Evolutionary conservation across 805 yeast species (phyloP), one percentile per base, ranked within the genome.

Genomic region (Tetrapisispora iriomotensis): DNA sequence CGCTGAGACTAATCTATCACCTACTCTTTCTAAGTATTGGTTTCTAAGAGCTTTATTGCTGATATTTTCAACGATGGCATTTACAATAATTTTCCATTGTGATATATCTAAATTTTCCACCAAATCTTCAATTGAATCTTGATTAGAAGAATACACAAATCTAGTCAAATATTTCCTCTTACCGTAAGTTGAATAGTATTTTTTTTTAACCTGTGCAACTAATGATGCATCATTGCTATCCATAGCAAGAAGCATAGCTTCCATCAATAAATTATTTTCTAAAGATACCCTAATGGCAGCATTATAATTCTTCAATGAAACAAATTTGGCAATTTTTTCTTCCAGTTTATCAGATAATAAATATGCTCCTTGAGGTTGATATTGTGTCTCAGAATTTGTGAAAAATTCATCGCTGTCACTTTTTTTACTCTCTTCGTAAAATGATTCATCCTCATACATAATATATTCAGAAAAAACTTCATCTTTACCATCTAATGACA

Each of bases 41-140:
- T 72, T 73, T 60, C 74, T 82, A 29, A 69, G 68, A 2, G 61
- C 62, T 4, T 62, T 62, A 47, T 71, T 71, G 14, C 62, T 47
- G 30, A 72, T 57, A 18, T 45, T 43, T 3, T 84, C 71, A 38
- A 76, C 58, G 41, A 88, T 72, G n/a, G 85, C 71, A 29, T 73
- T 67, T 13, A 87, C 83, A 48, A 83, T 76, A 29, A 78, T 79
- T 50, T 77, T 80, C 98, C 98, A 92, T 47, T 83, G 78, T 3
- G 70, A 52, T 29, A 90, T 77, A 53, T 83, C 82, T 22, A 82
- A 82, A 55, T 87, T 79, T 34, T 72, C 70, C 25, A 87, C 90
- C 45, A 92, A 57, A 58, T 90, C 97, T 25, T 62, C 39, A 67
- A 72, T 65, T 45, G 74, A 65, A 27, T 66, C 65, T 24, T 73